Evolutionary conservation across 2,329 filamentous ascomycete genomes (phyloP), one percentile per base, ranked within the genome.

Genomic region (Aspergillus fumigatus): DNA sequence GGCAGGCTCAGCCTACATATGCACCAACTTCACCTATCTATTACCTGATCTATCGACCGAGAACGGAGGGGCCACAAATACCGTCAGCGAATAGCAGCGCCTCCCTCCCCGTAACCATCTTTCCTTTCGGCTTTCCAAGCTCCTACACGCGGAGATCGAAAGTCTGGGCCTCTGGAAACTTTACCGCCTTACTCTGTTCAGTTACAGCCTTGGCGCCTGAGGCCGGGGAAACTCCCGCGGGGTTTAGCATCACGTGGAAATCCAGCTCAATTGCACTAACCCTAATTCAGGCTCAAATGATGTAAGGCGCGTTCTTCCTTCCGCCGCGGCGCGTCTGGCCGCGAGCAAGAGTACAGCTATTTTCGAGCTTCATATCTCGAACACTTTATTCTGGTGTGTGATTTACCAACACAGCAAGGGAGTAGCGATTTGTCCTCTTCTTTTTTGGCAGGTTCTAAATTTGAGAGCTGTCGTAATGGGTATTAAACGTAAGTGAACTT

Each of bases 401-500:
- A 9, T 38, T 7, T 17, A 38, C 14, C 26, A 50, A 38, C 11
- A n/a, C 10, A 25, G 27, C 21, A 40, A 38, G 32, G 14, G 23
- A 35, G 27, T 14, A 40, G n/a, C 49, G 25, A 47, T 23, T 23
- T 3, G 3, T 25, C 6, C 3, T 38, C 27, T 35, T 23, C 25
- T 25, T 8, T 8, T 38, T 21, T 25, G 19, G 4, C 0, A 8
- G 10, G 14, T 19, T 25, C 19, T 35, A 9, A n/a, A 6, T 23
- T 11, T 4, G 14, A 40, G 6, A 25, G 9, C 21, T 6, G 14
- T 8, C 62, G 74, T 57, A 2, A 81, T 81, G 79, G 79, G 79
- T 69, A 81, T 81, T 59, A 81, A 81, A 68, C 76, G 79, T 80
- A 65, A 62, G 77, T 72, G 38, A 11, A 50, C 4, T 29, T 29